Conservation (phyloP, 345 rosid genomes). For the Luvunga scandens region DNA sequence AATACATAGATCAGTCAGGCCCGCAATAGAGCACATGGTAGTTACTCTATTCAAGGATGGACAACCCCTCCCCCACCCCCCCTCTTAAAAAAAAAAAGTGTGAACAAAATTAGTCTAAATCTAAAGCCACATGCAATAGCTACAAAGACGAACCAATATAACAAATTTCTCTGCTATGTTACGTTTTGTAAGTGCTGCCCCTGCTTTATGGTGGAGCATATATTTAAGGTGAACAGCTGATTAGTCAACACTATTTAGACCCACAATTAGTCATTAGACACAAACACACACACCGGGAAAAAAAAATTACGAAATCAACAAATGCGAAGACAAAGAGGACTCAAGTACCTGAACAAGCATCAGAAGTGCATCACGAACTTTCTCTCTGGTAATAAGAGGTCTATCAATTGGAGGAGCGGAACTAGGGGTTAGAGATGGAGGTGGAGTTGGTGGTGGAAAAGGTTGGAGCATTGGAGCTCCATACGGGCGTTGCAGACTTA, state of each 20-base stretch:
- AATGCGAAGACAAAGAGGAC: background rate
- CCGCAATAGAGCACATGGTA: background rate
- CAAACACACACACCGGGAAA: too few relatives aligned
- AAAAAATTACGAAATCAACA: background rate
- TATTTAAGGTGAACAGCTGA: background rate
- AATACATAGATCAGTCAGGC: constrained; percentile 11
- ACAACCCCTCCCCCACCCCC: too few relatives aligned
- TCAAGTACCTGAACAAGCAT: constrained; percentile 56
- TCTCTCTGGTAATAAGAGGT: constrained; percentile 48
- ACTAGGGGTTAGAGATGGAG: constrained; percentile 56
- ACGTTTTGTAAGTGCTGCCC: background rate
- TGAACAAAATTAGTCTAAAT: background rate
- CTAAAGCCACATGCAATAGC: background rate
- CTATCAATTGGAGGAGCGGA: constrained; percentile 19
- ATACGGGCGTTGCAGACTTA: constrained; percentile 54
- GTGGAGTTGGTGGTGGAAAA: constrained; percentile 66
- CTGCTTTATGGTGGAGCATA: background rate
- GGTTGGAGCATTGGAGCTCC: constrained; percentile 73
- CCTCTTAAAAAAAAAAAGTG: background rate
- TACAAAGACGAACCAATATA: background rate
- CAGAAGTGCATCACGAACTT: constrained; percentile 58
- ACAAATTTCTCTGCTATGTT: background rate
- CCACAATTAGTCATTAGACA: background rate
- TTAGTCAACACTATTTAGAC: background rate
- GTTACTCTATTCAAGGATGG: background rate